Percentiles rank a stretch among this genome's conserved stretches.
These are phyloP conservation scores for Skeletonema menzelii DNA, from an alignment of 108 stramenopile genomes.

Conservation along the genomic window DNA sequence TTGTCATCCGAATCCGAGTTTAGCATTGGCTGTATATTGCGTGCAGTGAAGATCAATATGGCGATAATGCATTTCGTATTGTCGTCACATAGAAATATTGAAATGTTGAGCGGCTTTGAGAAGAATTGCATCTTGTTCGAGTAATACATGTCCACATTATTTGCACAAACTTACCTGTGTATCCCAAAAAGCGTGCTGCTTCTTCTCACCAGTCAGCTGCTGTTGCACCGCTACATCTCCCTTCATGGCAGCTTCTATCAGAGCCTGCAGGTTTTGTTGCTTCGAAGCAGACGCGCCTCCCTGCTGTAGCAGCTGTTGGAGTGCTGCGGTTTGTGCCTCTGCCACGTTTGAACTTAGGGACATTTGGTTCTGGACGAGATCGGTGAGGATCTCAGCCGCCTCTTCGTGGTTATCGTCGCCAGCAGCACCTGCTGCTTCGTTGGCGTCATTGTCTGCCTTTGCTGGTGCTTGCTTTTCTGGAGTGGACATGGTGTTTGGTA, in stretches of 20 bases:
- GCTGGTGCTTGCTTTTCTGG: neutral
- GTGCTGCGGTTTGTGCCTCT: slow-evolving; percentile 1
- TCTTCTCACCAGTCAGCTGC: slow-evolving; percentile 28
- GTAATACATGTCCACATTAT: no score
- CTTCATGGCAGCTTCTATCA: slow-evolving; percentile 21
- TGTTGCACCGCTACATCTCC: slow-evolving; percentile 17
- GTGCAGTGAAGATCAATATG: neutral
- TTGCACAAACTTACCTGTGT: slow-evolving; percentile 83
- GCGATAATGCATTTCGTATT: neutral
- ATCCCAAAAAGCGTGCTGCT: slow-evolving; percentile 95
- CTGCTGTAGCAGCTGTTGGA: slow-evolving; percentile 9
- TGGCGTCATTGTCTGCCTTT: slow-evolving; percentile 4
- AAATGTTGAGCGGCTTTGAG: neutral
- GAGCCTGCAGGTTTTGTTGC: slow-evolving; percentile 16
- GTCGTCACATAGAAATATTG: neutral
- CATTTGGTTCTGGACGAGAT: slow-evolving; percentile 30
- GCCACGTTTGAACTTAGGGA: neutral
- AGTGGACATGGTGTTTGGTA: slow-evolving; percentile 5
- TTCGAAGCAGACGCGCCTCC: slow-evolving; percentile 5
- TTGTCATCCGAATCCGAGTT: slow-evolving; percentile 8
- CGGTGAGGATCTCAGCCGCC: slow-evolving; percentile 30
- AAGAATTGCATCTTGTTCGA: neutral
- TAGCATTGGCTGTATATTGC: slow-evolving; percentile 35
- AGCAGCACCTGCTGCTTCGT: no score
- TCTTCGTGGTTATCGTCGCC: slow-evolving; percentile 12